Conservation (phyloP, 2,329 filamentous ascomycete species). For the Fonsecaea pugnacius region DNA sequence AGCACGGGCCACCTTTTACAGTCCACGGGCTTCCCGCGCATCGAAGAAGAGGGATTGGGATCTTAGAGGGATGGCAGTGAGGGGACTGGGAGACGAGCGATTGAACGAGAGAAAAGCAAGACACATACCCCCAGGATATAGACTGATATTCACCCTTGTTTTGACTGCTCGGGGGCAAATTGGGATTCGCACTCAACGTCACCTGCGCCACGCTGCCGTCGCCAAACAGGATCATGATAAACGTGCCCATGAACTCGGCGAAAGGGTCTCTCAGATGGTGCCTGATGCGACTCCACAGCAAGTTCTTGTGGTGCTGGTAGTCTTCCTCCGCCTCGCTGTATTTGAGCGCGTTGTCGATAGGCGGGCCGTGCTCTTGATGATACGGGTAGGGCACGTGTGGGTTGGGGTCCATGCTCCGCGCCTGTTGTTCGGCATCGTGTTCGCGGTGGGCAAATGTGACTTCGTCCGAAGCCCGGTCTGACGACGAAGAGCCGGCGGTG, state of each 20-base stretch:
- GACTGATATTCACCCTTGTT: conserved; percentile 46
- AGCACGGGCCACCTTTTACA: not conserved
- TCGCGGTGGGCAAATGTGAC: conserved; percentile 32
- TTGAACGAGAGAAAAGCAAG: conserved; percentile 22
- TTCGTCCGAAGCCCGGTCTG: conserved; percentile 27
- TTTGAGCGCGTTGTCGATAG: conserved; percentile 37
- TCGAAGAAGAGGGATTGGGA: no score
- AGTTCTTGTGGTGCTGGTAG: conserved; percentile 42
- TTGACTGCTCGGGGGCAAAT: conserved; percentile 33
- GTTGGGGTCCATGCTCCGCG: conserved; percentile 20
- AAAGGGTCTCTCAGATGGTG: conserved; percentile 58
- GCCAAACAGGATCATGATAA: conserved; percentile 66
- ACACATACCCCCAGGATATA: conserved; percentile 46
- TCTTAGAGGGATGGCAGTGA: not conserved
- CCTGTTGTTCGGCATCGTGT: conserved; percentile 18
- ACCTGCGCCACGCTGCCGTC: conserved; percentile 68
- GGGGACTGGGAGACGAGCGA: not conserved
- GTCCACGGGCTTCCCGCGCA: no score
- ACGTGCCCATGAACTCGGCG: conserved; percentile 65
- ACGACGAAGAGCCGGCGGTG: conserved; percentile 27
- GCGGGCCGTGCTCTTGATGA: conserved; percentile 36
- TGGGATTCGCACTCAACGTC: conserved; percentile 51
- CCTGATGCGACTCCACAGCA: conserved; percentile 58
- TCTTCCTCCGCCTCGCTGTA: conserved; percentile 36
- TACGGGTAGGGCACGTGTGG: conserved; percentile 22